Conservation (phyloP, 139 green algal genomes). For the Chlamydomonas sphaeroides region DNA sequence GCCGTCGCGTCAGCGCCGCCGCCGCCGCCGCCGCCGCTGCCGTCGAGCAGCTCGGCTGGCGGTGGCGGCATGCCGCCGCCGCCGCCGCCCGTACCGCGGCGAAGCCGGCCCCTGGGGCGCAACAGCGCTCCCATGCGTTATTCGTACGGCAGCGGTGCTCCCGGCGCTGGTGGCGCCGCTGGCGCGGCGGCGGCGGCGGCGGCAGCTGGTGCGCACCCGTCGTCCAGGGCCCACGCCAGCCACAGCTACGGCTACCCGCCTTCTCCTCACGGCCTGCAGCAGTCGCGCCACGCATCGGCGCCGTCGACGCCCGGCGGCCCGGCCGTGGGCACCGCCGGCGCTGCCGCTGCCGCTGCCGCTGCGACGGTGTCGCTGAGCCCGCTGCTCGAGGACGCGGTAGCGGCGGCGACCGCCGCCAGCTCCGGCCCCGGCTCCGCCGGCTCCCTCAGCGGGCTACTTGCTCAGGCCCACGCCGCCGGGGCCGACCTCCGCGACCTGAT, state of each 20-base stretch:
- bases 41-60: background rate
- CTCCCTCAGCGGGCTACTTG: too few species aligned
- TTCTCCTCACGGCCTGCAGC: too few species aligned
- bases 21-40: background rate
- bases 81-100: too few species aligned
- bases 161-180: too few species aligned
- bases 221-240: too few species aligned
- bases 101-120: background rate
- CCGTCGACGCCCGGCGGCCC: too few species aligned
- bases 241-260: too few species aligned
- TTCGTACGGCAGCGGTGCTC: constrained; percentile 8
- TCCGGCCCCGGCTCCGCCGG: too few species aligned
- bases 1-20: too few species aligned
- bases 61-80: background rate
- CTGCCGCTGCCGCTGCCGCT: background rate
- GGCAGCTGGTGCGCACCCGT: too few species aligned
- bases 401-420: background rate
- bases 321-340: background rate
- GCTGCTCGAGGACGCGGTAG: background rate
- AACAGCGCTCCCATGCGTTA: constrained; percentile 41
- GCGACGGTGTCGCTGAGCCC: constrained; percentile 23
- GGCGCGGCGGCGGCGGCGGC: background rate
- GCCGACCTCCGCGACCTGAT: background rate
- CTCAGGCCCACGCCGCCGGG: too few species aligned
- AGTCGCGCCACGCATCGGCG: too few species aligned